Base-by-base conservation (phyloP, 23 red algal genomes). In the Rhodosorus marinus region DNA sequence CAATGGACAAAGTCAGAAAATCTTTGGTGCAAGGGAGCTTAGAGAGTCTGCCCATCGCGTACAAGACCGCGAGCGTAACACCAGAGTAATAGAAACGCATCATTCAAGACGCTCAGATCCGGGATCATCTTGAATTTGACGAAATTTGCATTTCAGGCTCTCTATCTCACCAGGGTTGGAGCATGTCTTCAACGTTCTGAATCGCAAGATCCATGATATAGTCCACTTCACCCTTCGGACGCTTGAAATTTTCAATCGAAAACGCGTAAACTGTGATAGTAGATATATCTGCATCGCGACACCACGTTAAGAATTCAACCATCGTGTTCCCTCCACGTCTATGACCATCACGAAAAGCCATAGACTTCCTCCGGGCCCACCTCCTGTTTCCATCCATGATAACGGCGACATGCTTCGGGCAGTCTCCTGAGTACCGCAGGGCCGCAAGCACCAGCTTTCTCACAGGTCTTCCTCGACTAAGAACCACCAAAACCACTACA, bases 311-410 rank as follows among this genome's bases (percentile, higher is more conserved):
- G 26, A 67, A 58, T 19, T 84, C 60, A 26, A 58, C 45, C 29
- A 98, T 55, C 27, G 47, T 85, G 23, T 73, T 41, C 15, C 62
- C 51, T 31, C 90, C 90, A 27, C 47, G 34, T 3, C 67, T 57
- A 48, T 98, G 79, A 19, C 90, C 90, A 25, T 60, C 64, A 19
- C 40, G 52, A 20, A 74, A 38, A 9, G 64, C 34, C 8, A 98
- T 59, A 22, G 33, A 46, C 7, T 6, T 56, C 29, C 52, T 43
- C 3, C 35, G 59, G 8, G 90, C 90, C 90, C 90, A 98, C 33
- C 90, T 72, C 8, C 90, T 67, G 62, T 98, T 98, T 1, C 90
- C 90, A 27, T 98, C 90, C 90, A 98, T 98, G 6, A 98, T 85
- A 36, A 98, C 69, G 20, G 90, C 90, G 17, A 98, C 66, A 47